These are phyloP conservation scores for Colletotrichum musae DNA, from an alignment of 2,329 filamentous ascomycete species.

Conservation along the genomic window DNA sequence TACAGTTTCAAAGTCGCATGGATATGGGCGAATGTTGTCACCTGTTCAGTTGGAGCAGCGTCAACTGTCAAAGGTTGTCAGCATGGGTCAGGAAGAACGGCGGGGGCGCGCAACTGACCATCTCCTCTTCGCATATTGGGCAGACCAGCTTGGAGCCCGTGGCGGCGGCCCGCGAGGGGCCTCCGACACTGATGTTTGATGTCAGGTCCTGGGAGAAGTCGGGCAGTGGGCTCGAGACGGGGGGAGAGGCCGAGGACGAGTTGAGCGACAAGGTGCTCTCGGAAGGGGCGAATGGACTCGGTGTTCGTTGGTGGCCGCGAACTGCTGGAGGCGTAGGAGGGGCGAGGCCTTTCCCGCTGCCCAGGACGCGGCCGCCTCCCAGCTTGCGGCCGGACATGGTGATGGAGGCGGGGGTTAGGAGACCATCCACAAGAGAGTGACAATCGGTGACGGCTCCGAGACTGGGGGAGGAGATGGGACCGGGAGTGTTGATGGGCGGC, in stretches of 20 bases:
- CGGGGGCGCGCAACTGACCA: conserved; percentile 71
- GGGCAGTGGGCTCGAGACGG: conserved; percentile 72
- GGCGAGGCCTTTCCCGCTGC: conserved; percentile 86
- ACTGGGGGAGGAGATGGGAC: conserved; percentile 42
- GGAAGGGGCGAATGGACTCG: conserved; percentile 68
- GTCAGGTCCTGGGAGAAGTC: conserved; percentile 83
- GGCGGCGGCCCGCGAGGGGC: conserved; percentile 67
- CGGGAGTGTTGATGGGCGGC: conserved; percentile 3
- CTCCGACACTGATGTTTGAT: conserved; percentile 81
- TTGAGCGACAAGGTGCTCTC: conserved; percentile 84
- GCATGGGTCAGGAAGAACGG: conserved; percentile 17
- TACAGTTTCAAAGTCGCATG: conserved; percentile 25
- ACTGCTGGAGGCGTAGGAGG: conserved; percentile 66
- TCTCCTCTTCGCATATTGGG: conserved; percentile 98
- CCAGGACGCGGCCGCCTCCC: conserved; percentile 92
- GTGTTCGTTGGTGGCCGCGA: conserved; percentile 57
- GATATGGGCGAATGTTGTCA: conserved; percentile 45
- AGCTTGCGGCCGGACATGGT: conserved; percentile 88
- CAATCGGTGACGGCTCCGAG: conserved; percentile 9
- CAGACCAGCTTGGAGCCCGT: conserved; percentile 82
- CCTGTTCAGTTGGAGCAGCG: conserved; percentile 91
- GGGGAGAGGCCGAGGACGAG: conserved; percentile 78
- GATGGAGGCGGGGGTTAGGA: conserved; percentile 37
- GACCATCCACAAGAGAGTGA: conserved; percentile 32
- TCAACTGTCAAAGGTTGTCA: conserved; percentile 73